These are phyloP conservation scores for Jatropha curcas DNA, from an alignment of 345 rosid species.

Conservation along the genomic window DNA sequence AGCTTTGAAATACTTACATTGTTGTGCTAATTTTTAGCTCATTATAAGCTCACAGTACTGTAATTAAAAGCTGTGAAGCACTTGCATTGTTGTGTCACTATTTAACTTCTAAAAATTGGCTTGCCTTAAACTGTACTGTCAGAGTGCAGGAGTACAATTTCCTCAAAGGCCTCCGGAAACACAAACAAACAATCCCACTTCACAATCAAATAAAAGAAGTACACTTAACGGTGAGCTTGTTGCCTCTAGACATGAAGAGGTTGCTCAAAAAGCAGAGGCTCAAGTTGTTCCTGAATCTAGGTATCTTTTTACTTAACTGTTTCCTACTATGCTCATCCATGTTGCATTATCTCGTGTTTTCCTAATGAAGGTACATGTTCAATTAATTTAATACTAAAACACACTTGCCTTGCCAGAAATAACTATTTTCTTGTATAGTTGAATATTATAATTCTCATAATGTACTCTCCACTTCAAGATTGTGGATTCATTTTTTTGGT, in stretches of 20 bases:
- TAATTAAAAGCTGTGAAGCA: not conserved
- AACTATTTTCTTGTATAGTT: not conserved
- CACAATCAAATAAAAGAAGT: conserved; percentile 40
- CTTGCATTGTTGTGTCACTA: not conserved
- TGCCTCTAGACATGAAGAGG: conserved; percentile 47
- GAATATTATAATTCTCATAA: not conserved
- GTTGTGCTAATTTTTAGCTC: not conserved
- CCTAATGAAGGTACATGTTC: not conserved
- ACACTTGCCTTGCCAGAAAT: not conserved
- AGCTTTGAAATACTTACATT: not conserved
- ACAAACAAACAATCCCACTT: conserved; percentile 33
- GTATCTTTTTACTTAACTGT: conserved; percentile 35
- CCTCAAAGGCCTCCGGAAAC: conserved; percentile 49
- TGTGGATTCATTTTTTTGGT: not conserved
- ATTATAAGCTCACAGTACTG: too few species aligned
- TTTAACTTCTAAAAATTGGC: conserved; percentile 5
- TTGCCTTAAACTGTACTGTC: conserved; percentile 26
- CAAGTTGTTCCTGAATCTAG: conserved; percentile 71
- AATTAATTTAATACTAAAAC: not conserved
- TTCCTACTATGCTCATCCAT: conserved; percentile 3
- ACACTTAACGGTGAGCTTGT: conserved; percentile 62
- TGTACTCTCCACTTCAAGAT: not conserved
- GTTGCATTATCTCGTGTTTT: not conserved
- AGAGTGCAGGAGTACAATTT: conserved; percentile 86
- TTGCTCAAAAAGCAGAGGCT: conserved; percentile 45